Evolutionary conservation across 352 stramenopile genomes (phyloP), one percentile per base, ranked within the genome.

Genomic region (Phytophthora macrochlamydospora): DNA sequence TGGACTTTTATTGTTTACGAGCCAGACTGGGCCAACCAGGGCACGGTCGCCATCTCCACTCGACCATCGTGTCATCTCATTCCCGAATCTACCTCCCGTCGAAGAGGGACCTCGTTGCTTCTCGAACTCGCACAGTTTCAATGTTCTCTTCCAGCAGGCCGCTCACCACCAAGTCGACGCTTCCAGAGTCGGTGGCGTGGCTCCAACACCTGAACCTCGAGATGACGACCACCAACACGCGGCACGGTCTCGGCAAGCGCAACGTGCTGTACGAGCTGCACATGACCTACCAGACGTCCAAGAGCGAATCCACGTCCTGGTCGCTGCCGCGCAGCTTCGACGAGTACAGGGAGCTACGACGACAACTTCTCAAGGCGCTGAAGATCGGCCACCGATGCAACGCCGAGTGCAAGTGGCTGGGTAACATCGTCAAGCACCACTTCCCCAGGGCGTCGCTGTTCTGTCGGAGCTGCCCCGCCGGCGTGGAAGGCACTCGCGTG

Each of bases 391-490:
- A 91, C 53, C 60, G 68, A 37, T 91, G 80, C 65, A 76, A 64
- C 31, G 73, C 80, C 48, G 78, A 90, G 57, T 91, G 83, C 71
- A 74, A 72, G 51, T 90, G 72, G 75, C 51, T 91, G 30, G 80
- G 83, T 60, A 75, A 70, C 40, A 80, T 87, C 44, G 57, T 89
- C 43, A 79, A 80, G 44, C 70, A 74, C 33, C 76, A 84, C 56
- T 91, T 91, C 35, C 83, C 83, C 8, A 73, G 70, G 51, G 51
- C 56, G 29, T 75, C 63, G 18, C 57, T 81, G 2, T 78, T 84
- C 62, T 69, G 71, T 44, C 45, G 57, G 35, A 67, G 59, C 43
- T 73, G 67, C 30, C 63, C 67, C 24, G 62, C 44, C 11, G 65
- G 65, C 18, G 69, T 77, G 18, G 65, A 77, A 50, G 65, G 56